These are phyloP conservation scores for Fusarium musae DNA, from an alignment of 2,329 filamentous ascomycete genomes.

Conservation along the genomic window DNA sequence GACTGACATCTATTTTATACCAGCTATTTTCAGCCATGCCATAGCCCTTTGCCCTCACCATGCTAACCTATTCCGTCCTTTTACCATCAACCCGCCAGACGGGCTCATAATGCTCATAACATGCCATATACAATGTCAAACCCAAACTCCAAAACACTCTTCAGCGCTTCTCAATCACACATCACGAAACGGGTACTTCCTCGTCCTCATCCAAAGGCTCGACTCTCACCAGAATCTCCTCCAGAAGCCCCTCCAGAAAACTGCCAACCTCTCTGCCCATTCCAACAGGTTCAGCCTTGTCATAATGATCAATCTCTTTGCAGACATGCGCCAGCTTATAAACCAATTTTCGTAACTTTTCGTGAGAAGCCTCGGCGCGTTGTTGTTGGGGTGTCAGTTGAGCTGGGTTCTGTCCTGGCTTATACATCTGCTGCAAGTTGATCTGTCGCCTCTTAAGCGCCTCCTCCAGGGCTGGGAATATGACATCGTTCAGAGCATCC, in stretches of 20 bases:
- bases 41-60: conserved; percentile 13
- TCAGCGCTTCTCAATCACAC: conserved; percentile 2
- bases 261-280: conserved; percentile 93
- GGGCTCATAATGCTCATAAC: conserved; percentile 26
- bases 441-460: conserved; percentile 83
- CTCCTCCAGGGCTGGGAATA: conserved; percentile 91
- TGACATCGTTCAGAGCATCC: conserved; percentile 89
- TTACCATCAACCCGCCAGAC: conserved; percentile 10
- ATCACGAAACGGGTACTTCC: conserved; percentile 34
- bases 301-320: conserved; percentile 89
- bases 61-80: conserved; percentile 8
- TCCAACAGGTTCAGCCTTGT: conserved; percentile 86
- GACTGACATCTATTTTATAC: conserved; percentile 6
- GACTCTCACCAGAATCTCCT: conserved; percentile 92
- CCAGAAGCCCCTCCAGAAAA: conserved; percentile 90
- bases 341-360: conserved; percentile 83
- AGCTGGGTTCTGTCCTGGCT: conserved; percentile 51
- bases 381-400: conserved; percentile 71
- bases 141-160: conserved; percentile 31
- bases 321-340: conserved; percentile 86
- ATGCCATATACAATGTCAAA: conserved; percentile 31
- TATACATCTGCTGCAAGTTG: conserved; percentile 65
- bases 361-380: conserved; percentile 78
- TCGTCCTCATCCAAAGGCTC: conserved; percentile 86
- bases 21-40: conserved; percentile 4